Evolutionary conservation across 2,329 filamentous ascomycete genomes (phyloP).

Genomic region (Trichoderma polysporum): DNA sequence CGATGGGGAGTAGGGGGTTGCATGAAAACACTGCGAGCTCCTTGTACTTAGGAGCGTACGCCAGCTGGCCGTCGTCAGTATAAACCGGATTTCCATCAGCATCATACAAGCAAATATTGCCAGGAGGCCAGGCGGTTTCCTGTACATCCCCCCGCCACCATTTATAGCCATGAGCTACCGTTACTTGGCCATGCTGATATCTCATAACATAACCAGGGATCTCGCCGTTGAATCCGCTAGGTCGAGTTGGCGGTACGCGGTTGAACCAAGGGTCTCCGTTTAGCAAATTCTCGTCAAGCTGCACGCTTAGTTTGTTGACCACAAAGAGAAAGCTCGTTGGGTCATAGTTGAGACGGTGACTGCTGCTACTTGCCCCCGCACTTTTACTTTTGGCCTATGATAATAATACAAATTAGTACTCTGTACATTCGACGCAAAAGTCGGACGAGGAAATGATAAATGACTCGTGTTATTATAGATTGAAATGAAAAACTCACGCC

Average conservation of each 20-base stretch:
- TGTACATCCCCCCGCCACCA: constrained; percentile 25
- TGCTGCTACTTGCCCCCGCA: not conserved
- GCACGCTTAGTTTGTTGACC: constrained; percentile 35
- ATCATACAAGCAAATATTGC: not conserved
- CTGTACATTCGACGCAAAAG: not conserved
- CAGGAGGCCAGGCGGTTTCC: not conserved
- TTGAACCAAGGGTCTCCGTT: constrained; percentile 32
- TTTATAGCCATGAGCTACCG: constrained; percentile 24
- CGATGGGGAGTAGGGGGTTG: constrained; percentile 38
- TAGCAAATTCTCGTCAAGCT: constrained; percentile 12
- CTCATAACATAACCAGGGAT: constrained; percentile 37
- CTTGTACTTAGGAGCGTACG: constrained; percentile 24
- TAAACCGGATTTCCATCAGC: not conserved
- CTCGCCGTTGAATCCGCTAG: constrained; percentile 31
- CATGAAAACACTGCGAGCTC: constrained; percentile 38
- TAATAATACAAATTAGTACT: not conserved
- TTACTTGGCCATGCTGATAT: constrained; percentile 35
- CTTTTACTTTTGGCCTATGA: not conserved
- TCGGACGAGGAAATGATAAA: not conserved
- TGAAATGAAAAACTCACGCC: not conserved
- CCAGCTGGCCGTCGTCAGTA: not conserved
- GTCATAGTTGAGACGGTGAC: too few species aligned
- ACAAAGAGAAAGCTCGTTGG: constrained; percentile 40
- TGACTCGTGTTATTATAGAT: not conserved
- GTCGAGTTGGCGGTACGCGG: constrained; percentile 31